These are phyloP conservation scores for Corinectria fuckeliana DNA, from an alignment of 2,329 filamentous ascomycete genomes.

Conservation along the genomic window DNA sequence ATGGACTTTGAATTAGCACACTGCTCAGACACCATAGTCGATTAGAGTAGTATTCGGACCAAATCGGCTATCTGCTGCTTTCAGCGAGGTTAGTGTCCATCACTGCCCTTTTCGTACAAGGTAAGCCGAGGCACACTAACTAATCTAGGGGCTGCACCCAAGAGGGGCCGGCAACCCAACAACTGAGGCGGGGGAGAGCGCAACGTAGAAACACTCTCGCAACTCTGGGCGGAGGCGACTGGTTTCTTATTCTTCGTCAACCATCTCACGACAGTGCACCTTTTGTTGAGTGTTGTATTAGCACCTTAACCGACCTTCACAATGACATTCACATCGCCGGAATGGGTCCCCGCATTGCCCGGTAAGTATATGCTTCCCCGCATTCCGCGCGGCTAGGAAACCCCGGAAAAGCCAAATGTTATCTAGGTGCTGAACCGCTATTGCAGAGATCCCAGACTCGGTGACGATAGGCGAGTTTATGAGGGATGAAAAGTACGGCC, in stretches of 20 bases:
- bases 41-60: neutral
- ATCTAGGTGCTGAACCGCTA: neutral
- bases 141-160: no score
- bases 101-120: neutral
- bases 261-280: neutral
- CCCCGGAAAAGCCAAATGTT: neutral
- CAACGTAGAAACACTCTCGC: neutral
- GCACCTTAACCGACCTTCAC: neutral
- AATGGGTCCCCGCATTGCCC: constrained; percentile 66
- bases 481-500: constrained; percentile 54
- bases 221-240: neutral
- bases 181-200: neutral
- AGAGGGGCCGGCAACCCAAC: neutral
- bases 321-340: constrained; percentile 65
- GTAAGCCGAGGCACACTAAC: neutral
- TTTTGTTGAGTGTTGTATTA: neutral
- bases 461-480: constrained; percentile 81
- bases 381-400: neutral
- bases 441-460: constrained; percentile 68
- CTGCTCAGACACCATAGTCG: neutral
- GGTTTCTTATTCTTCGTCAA: neutral
- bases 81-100: neutral
- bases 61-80: neutral
- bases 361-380: constrained; percentile 45
- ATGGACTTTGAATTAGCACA: neutral